phyloP scores from a whole-genome alignment of 805 yeast genomes.

The Myxozyma vanderwaltii region DNA sequence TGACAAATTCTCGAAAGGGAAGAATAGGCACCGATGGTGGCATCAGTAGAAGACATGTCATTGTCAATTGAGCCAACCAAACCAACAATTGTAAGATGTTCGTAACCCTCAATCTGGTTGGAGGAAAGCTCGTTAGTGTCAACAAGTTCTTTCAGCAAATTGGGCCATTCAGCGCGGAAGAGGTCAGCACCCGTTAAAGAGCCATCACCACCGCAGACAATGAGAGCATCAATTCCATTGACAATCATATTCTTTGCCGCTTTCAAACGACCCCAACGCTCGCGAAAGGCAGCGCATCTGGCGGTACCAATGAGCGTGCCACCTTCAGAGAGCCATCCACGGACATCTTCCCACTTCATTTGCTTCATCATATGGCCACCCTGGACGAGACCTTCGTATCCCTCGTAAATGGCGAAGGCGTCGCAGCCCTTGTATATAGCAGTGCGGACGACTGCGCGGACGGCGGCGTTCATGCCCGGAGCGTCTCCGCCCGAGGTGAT shows the following conservation, averaged over 20 bases:
- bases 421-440: slow-evolving; percentile 88
- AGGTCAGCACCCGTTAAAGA: slow-evolving; percentile 96
- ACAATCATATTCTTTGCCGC: slow-evolving; percentile 84
- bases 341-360: slow-evolving; percentile 91
- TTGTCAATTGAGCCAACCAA: slow-evolving; percentile 96
- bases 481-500: slow-evolving; percentile 99
- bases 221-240: slow-evolving; percentile 89
- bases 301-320: slow-evolving; percentile 98
- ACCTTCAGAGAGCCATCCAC: slow-evolving; percentile 90
- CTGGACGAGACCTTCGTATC: slow-evolving; percentile 86
- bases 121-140: slow-evolving; percentile 57
- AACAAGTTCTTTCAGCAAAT: slow-evolving; percentile 72
- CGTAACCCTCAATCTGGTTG: slow-evolving; percentile 62
- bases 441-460: slow-evolving; percentile 91
- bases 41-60: slow-evolving; percentile 96
- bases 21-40: slow-evolving; percentile 95
- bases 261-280: slow-evolving; percentile 77
- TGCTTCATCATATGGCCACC: slow-evolving; percentile 80
- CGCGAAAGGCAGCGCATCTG: slow-evolving; percentile 80
- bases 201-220: slow-evolving; percentile 99
- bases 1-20: slow-evolving; percentile 91
- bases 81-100: slow-evolving; percentile 83
- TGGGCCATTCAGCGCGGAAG: slow-evolving; percentile 94
- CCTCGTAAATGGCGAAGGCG: slow-evolving; percentile 88
- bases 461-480: slow-evolving; percentile 97